Base-by-base conservation (phyloP, 352 stramenopile species). In the Phytophthora pinifolia region DNA sequence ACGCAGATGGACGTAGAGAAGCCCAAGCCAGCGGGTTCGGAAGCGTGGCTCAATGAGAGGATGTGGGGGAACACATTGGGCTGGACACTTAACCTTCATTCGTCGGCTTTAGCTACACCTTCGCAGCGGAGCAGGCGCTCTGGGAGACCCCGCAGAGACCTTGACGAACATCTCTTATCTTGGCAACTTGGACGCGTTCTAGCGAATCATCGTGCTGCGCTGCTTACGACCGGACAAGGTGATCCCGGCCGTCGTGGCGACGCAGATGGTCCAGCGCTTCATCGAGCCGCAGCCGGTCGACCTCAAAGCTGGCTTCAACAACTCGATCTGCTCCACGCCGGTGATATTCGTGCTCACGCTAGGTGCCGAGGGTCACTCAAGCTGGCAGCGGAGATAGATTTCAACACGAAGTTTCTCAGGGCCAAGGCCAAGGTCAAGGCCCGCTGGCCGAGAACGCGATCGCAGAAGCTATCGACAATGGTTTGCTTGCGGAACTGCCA, bases 401-500 rank as follows among this genome's bases (percentile, higher is more conserved):
- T 98, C 51, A 86, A 72, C 41, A 96, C 97, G 53, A 96, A 97
- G 44, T 87, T 98, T 98, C 89, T 17, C 70, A 98, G 7, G 95
- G 95, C 13, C 95, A 98, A 61, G 95, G 94, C 1, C 95, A 98
- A n/a, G n/a, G n/a, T n/a, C n/a, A n/a, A 62, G 95, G 92, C 0
- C 75, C 88, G 0, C 89, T 98, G 3, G 96, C 96, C 0, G 86
- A 96, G 49, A 88, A 95, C 33, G 79, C 93, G 20, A 98, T 98
- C 50, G 83, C 92, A 1, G 89, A 98, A 31, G 95, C 89, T 0
- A 90, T 94, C 12, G 86, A 96, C 62, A 97, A 94, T 25, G 95
- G 94, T 98, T 12, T 97, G 86, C 59, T 70, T 98, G 0, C 93
- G 98, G 73, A 98, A 98, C 60, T 98, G 93, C 54, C 96, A 98